A percentile compares a stretch with the other conserved stretches of the same genome.
Conservation (phyloP, 306 rosid species). For the Casuarina cunninghamiana region DNA sequence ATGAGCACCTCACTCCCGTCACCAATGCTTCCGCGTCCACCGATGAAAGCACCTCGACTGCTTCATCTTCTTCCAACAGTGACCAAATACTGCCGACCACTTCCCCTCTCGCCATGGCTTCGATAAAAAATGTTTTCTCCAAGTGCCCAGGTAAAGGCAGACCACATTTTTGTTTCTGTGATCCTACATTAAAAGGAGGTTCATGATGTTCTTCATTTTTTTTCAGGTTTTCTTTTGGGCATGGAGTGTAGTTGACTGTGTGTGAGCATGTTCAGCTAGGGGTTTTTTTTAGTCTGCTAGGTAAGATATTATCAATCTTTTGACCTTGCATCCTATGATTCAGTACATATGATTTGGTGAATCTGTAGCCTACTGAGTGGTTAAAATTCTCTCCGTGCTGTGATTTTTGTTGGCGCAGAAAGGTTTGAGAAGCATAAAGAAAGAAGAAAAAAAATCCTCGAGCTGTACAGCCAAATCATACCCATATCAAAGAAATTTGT, state of each 20-base stretch:
- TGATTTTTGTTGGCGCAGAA: slow-evolving; percentile 45
- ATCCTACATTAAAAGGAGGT: background rate
- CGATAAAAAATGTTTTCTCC: slow-evolving; percentile 40
- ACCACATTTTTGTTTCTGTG: background rate
- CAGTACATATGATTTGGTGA: background rate
- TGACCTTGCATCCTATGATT: slow-evolving; percentile 4
- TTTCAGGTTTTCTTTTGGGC: slow-evolving; percentile 32
- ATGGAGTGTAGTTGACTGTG: slow-evolving; percentile 52
- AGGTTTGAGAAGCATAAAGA: slow-evolving; percentile 67
- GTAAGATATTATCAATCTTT: slow-evolving; percentile 37
- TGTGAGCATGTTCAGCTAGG: slow-evolving; percentile 38
- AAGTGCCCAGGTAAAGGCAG: slow-evolving; percentile 44
- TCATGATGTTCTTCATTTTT: slow-evolving; percentile 21
- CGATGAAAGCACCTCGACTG: slow-evolving; percentile 25
- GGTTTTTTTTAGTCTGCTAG: slow-evolving; percentile 55
- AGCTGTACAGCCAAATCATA: slow-evolving; percentile 78
- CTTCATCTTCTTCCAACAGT: slow-evolving; percentile 30
- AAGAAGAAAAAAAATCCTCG: slow-evolving; percentile 49
- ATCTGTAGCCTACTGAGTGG: background rate
- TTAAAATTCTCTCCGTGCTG: background rate
- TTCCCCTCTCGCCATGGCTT: slow-evolving; percentile 36
- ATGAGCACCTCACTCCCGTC: slow-evolving; percentile 31
- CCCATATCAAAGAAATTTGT: slow-evolving; percentile 69
- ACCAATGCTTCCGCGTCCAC: slow-evolving; percentile 4
- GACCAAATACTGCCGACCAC: slow-evolving; percentile 34